Conservation (phyloP, 1,284 basidiomycete species). For the Abortiporus biennis region DNA sequence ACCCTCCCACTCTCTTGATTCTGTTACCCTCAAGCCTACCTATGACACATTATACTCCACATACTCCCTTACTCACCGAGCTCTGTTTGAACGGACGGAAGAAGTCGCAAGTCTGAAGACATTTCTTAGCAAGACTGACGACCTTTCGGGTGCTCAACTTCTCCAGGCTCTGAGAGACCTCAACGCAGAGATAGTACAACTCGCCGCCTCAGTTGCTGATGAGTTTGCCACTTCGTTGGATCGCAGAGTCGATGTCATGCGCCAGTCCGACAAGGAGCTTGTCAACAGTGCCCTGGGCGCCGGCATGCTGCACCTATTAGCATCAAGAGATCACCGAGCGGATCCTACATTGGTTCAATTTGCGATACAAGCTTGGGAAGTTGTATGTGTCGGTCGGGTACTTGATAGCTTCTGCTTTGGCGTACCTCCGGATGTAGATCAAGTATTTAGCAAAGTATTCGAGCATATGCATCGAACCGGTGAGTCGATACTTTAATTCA, state of each 20-base stretch:
- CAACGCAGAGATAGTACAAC: constrained; percentile 31
- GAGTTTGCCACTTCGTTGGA: constrained; percentile 23
- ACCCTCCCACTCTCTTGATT: constrained; percentile 9
- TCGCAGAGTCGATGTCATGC: constrained; percentile 17
- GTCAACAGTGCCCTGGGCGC: constrained; percentile 24
- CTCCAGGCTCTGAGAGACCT: constrained; percentile 31
- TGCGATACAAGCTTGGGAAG: constrained; percentile 35
- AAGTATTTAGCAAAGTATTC: constrained; percentile 26
- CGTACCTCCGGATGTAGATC: constrained; percentile 26
- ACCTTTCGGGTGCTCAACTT: constrained; percentile 31
- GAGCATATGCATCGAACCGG: constrained; percentile 28
- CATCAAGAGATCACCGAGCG: constrained; percentile 22
- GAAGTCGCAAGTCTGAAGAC: constrained; percentile 29
- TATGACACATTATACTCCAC: constrained; percentile 16
- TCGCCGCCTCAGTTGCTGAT: constrained; percentile 29
- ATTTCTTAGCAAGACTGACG: constrained; percentile 33
- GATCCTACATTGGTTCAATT: constrained; percentile 34
- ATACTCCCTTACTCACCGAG: constrained; percentile 19
- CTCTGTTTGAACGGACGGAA: constrained; percentile 21
- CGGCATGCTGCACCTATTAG: constrained; percentile 24
- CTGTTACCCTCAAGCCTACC: constrained; percentile 9
- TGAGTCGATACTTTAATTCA: constrained; percentile 17
- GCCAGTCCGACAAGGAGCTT: constrained; percentile 25
- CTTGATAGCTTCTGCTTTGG: constrained; percentile 32
- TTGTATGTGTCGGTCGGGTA: constrained; percentile 28